Percentiles rank a stretch among this genome's conserved stretches.
phyloP scores from a whole-genome alignment of 441 rosid species.

The Capsella rubella region DNA sequence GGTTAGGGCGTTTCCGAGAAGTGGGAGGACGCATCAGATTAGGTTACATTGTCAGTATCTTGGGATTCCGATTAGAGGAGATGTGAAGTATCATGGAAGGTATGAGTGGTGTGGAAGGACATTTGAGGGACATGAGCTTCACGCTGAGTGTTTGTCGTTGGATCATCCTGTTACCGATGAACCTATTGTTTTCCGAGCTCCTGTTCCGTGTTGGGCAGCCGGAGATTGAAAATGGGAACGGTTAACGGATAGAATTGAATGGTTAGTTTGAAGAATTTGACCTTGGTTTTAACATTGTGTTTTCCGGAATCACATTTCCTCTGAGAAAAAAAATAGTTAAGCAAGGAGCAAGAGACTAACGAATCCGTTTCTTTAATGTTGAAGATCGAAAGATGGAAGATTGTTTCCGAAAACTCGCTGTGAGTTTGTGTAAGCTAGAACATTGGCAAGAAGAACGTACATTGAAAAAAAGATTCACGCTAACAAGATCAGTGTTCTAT shows the following conservation, averaged over 20 bases:
- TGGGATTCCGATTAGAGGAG: conserved; percentile 85
- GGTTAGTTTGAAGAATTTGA: neutral
- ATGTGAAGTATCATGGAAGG: conserved; percentile 87
- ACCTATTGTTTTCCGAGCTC: conserved; percentile 55
- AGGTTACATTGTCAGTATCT: conserved; percentile 92
- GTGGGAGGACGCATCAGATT: conserved; percentile 96
- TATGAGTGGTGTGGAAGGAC: conserved; percentile 68
- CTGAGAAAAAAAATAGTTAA: neutral
- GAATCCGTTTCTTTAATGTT: neutral
- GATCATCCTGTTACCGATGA: conserved; percentile 72
- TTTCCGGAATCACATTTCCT: neutral
- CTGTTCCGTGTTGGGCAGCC: conserved; percentile 71
- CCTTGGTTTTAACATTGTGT: neutral
- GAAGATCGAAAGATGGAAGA: neutral
- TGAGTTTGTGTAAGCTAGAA: neutral
- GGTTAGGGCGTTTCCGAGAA: conserved; percentile 79
- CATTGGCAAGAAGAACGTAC: neutral
- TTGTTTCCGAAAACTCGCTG: neutral
- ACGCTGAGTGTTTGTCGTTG: conserved; percentile 83
- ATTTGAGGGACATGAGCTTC: conserved; percentile 74
- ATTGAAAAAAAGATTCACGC: neutral
- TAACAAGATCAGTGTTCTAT: no score
- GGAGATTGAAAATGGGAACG: neutral
- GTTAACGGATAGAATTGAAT: neutral
- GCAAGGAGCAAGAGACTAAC: neutral